Conservation (phyloP, 2,329 filamentous ascomycete species). For the Lachnellula arida region DNA sequence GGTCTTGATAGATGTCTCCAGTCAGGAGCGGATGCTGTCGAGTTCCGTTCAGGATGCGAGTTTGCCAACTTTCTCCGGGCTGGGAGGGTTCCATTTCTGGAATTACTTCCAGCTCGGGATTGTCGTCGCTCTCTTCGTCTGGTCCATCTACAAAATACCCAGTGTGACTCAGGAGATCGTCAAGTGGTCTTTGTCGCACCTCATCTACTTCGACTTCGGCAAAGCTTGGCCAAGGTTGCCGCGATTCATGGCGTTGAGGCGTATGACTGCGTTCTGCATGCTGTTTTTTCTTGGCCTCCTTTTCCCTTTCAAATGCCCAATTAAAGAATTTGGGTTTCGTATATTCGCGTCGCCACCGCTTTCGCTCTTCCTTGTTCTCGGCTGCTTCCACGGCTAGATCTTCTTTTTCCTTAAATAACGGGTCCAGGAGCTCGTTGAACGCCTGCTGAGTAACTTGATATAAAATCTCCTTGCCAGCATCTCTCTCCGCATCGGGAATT, state of each 20-base stretch:
- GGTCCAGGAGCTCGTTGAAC: slow-evolving; percentile 87
- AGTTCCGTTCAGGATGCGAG: background rate
- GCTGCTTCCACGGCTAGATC: slow-evolving; percentile 66
- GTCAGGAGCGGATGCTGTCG: background rate
- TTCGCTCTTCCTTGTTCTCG: slow-evolving; percentile 56
- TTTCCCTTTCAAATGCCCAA: slow-evolving; percentile 24
- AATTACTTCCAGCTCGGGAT: slow-evolving; percentile 11
- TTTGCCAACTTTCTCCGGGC: background rate
- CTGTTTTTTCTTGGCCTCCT: slow-evolving; percentile 9
- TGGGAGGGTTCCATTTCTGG: slow-evolving; percentile 29
- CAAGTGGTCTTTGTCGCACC: slow-evolving; percentile 24
- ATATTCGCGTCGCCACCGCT: slow-evolving; percentile 49
- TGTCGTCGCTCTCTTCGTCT: background rate
- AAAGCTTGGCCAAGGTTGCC: slow-evolving; percentile 16
- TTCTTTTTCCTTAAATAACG: slow-evolving; percentile 78
- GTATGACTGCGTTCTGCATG: background rate
- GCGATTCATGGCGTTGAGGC: background rate
- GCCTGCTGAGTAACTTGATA: slow-evolving; percentile 90
- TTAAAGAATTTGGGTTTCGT: slow-evolving; percentile 37
- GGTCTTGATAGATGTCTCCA: background rate
- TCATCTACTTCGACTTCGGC: slow-evolving; percentile 27
- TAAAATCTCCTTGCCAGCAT: slow-evolving; percentile 69
- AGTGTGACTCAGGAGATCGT: slow-evolving; percentile 24
- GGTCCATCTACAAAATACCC: slow-evolving; percentile 23
- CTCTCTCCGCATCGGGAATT: slow-evolving; percentile 73